phyloP scores from a whole-genome alignment of 108 stramenopile genomes.

The Stephanodiscus minutulus region DNA sequence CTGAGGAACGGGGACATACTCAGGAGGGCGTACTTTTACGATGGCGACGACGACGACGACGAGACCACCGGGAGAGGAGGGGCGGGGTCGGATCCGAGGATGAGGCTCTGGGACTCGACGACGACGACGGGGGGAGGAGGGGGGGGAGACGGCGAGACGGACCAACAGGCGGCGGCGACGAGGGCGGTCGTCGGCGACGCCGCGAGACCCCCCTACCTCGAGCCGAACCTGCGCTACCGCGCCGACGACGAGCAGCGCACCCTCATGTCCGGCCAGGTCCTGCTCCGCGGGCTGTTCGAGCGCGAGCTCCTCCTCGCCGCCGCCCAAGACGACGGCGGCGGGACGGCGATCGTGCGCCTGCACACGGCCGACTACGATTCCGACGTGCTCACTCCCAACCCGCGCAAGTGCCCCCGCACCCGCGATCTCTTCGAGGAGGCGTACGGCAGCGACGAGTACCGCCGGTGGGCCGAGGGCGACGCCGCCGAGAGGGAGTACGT shows the following conservation, averaged over 20 bases:
- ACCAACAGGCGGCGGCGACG: neutral
- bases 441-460: slow-evolving; percentile 56
- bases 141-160: slow-evolving; percentile 33
- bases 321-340: neutral
- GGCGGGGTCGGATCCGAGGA: slow-evolving; percentile 37
- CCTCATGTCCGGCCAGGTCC: slow-evolving; percentile 83
- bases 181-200: slow-evolving; percentile 24
- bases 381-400: slow-evolving; percentile 76
- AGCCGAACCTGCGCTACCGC: slow-evolving; percentile 61
- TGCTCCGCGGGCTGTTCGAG: slow-evolving; percentile 80
- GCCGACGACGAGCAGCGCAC: slow-evolving; percentile 89
- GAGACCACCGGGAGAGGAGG: neutral
- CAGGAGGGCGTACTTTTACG: slow-evolving; percentile 73
- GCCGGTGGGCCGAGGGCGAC: slow-evolving; percentile 40
- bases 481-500: slow-evolving; percentile 35
- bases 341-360: slow-evolving; percentile 53
- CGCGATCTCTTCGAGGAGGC: slow-evolving; percentile 48
- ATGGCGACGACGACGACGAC: slow-evolving; percentile 35
- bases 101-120: slow-evolving; percentile 60
- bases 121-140: neutral
- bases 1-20: slow-evolving; percentile 69
- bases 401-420: slow-evolving; percentile 66
- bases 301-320: slow-evolving; percentile 38
- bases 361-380: slow-evolving; percentile 78
- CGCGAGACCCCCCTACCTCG: slow-evolving; percentile 38